Conservation (phyloP, 1,139 yeast genomes). For the Scheffersomyces insectosa region DNA sequence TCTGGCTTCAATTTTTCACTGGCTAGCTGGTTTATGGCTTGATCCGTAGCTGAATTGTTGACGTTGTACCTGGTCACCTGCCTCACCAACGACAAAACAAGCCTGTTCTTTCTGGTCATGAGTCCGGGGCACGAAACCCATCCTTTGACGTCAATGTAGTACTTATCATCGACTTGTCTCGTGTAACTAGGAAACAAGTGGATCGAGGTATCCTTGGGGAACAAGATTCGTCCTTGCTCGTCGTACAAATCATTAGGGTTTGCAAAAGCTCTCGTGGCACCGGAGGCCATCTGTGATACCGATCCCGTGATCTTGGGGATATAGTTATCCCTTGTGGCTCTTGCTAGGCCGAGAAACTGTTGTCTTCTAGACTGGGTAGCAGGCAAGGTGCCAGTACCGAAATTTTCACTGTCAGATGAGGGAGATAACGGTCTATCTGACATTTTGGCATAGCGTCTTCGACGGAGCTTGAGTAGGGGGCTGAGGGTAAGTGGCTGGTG, state of each 20-base stretch:
- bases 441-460: slow-evolving; percentile 4
- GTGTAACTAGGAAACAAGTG: slow-evolving; percentile 68
- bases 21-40: slow-evolving; percentile 33
- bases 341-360: slow-evolving; percentile 48
- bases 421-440: slow-evolving; percentile 3
- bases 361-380: slow-evolving; percentile 27
- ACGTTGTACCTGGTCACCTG: slow-evolving; percentile 57
- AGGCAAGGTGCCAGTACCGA: neutral
- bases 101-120: slow-evolving; percentile 67
- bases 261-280: slow-evolving; percentile 38
- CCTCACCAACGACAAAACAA: slow-evolving; percentile 67
- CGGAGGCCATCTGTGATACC: slow-evolving; percentile 50
- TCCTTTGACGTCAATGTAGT: slow-evolving; percentile 69
- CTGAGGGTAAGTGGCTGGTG: slow-evolving; percentile 2
- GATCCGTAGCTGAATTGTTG: slow-evolving; percentile 17
- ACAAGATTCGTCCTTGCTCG: slow-evolving; percentile 31
- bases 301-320: slow-evolving; percentile 53
- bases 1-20: slow-evolving; percentile 33
- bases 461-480: slow-evolving; percentile 3
- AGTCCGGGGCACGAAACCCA: slow-evolving; percentile 72
- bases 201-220: slow-evolving; percentile 41
- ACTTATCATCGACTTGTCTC: slow-evolving; percentile 32
- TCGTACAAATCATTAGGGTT: slow-evolving; percentile 29
- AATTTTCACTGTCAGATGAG: neutral
- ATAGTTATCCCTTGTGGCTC: slow-evolving; percentile 58